Percentiles rank a stretch among this genome's conserved stretches.
Evolutionary conservation across 225 moss, liverwort and hornwort genomes (phyloP).

Genomic region (Pseudisothecium myosuroides): DNA sequence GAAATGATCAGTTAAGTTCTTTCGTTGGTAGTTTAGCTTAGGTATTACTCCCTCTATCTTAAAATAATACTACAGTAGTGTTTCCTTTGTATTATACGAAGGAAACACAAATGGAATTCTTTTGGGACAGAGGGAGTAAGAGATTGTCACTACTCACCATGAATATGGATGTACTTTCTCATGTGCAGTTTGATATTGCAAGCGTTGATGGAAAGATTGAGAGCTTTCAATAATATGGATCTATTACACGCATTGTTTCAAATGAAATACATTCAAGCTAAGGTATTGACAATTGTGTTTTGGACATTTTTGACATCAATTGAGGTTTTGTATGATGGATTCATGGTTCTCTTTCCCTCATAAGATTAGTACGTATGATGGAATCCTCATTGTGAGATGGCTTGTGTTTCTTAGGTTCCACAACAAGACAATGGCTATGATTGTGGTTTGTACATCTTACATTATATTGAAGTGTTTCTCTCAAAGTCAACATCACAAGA

Average conservation of each 20-base stretch:
- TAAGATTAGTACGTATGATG: fast-evolving
- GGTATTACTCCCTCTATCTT: too few relatives aligned
- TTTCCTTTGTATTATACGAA: too few relatives aligned
- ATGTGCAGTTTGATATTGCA: neutral
- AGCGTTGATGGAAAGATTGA: neutral
- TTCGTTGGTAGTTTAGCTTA: neutral
- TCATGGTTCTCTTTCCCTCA: neutral
- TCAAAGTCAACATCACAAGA: neutral
- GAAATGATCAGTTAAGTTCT: neutral
- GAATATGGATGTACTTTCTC: fast-evolving
- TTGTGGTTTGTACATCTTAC: neutral
- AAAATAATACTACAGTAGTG: too few relatives aligned
- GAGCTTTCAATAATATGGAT: fast-evolving
- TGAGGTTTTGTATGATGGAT: neutral
- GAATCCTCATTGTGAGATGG: fast-evolving
- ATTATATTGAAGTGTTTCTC: neutral
- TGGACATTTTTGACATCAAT: fast-evolving
- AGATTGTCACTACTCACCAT: neutral
- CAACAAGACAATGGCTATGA: neutral
- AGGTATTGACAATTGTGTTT: neutral
- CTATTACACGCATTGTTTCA: neutral
- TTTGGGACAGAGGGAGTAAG: too few relatives aligned
- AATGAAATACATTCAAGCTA: neutral
- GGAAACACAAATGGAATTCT: too few relatives aligned
- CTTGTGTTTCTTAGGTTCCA: neutral